Conservation (phyloP, 768 basidiomycete genomes). For the Hygrophoropsis aurantiaca region DNA sequence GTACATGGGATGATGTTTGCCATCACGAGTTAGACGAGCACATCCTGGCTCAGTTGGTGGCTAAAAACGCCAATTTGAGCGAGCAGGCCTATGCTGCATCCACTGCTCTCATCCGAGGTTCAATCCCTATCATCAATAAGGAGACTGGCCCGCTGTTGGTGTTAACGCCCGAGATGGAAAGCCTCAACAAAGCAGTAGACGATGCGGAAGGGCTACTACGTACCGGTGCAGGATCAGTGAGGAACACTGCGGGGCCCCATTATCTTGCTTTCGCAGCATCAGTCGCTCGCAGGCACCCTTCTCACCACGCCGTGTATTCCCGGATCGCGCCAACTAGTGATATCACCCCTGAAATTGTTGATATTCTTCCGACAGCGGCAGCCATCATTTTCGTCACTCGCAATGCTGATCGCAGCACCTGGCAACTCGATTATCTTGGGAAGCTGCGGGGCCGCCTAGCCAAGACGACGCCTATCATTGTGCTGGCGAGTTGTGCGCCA, state of each 20-base stretch:
- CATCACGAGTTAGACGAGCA: slow-evolving; percentile 22
- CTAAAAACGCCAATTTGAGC: slow-evolving; percentile 42
- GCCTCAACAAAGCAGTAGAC: slow-evolving; percentile 64
- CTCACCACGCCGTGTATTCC: slow-evolving; percentile 50
- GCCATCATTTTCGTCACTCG: slow-evolving; percentile 52
- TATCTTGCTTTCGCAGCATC: slow-evolving; percentile 49
- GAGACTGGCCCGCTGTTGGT: slow-evolving; percentile 36
- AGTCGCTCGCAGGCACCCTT: slow-evolving; percentile 31
- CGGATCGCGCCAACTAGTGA: slow-evolving; percentile 4
- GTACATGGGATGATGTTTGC: slow-evolving; percentile 43
- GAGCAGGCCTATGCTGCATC: slow-evolving; percentile 45
- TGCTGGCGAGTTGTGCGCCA: slow-evolving; percentile 65
- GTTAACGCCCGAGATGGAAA: slow-evolving; percentile 57
- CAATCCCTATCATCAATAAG: slow-evolving; percentile 33
- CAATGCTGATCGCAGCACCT: slow-evolving; percentile 50
- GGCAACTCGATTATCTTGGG: slow-evolving; percentile 50
- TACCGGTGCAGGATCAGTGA: slow-evolving; percentile 39
- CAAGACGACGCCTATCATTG: slow-evolving; percentile 35
- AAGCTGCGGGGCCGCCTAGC: slow-evolving; percentile 21
- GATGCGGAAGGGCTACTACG: slow-evolving; percentile 47
- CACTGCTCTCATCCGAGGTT: slow-evolving; percentile 47
- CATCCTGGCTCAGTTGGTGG: slow-evolving; percentile 30
- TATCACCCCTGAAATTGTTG: slow-evolving; percentile 3
- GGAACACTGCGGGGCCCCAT: slow-evolving; percentile 59
- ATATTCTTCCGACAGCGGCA: slow-evolving; percentile 11